phyloP scores from a whole-genome alignment of 257 asterid species.

The Capsicum pubescens region DNA sequence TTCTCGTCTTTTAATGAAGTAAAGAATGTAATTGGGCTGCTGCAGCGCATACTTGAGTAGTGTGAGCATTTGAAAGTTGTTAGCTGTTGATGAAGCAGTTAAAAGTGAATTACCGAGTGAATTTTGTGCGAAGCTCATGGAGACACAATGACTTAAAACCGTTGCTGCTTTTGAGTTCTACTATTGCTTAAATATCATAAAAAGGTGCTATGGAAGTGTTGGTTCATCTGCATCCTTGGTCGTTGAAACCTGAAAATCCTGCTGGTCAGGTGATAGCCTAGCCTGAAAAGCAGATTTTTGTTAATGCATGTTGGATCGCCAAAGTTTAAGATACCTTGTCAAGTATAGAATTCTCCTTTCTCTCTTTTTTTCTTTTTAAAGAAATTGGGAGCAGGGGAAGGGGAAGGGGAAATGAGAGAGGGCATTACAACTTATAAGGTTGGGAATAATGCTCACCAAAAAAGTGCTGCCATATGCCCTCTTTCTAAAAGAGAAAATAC shows the following conservation, averaged over 20 bases:
- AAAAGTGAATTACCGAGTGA: not conserved
- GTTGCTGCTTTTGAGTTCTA: not conserved
- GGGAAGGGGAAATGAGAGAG: no score
- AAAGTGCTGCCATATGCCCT: no score
- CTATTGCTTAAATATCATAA: not conserved
- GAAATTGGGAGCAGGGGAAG: no score
- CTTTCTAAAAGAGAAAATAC: no score
- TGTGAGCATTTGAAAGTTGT: conserved; percentile 18
- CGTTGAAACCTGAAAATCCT: not conserved
- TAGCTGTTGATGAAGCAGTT: conserved; percentile 6
- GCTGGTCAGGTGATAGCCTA: not conserved
- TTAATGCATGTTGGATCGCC: not conserved
- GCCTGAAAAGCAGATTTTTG: not conserved
- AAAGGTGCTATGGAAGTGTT: not conserved
- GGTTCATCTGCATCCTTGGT: not conserved
- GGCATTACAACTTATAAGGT: no score
- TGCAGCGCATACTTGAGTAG: not conserved
- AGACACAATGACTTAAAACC: not conserved
- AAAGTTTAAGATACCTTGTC: not conserved
- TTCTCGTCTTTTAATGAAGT: not conserved
- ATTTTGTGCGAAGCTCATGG: not conserved
- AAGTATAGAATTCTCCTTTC: no score
- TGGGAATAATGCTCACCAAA: no score
- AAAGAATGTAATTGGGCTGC: not conserved
- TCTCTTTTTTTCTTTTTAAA: no score